phyloP scores from a whole-genome alignment of 176 grass and related monocot genomes.

The Cenchrus purpureus region DNA sequence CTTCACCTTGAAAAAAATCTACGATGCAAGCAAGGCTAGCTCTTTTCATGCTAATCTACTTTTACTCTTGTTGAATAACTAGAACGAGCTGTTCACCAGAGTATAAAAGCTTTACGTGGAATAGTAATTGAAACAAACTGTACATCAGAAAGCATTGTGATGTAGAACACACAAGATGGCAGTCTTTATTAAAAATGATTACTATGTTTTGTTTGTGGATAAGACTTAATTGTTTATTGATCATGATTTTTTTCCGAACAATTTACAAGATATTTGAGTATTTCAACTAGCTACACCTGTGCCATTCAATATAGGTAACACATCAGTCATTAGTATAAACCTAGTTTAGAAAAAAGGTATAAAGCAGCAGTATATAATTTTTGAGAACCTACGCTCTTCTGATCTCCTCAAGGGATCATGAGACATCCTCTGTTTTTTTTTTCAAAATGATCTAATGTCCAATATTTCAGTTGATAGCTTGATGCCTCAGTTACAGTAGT shows the following conservation, averaged over 20 bases:
- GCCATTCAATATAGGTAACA: not conserved
- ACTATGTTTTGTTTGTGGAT: slow-evolving; percentile 1
- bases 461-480: slow-evolving; percentile 12
- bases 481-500: slow-evolving; percentile 4
- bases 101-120: not conserved
- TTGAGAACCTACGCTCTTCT: slow-evolving; percentile 6
- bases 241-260: not conserved
- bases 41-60: not conserved
- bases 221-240: not conserved
- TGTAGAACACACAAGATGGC: not conserved
- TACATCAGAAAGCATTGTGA: not conserved
- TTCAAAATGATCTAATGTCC: not conserved
- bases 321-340: not conserved
- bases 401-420: not conserved
- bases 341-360: not conserved
- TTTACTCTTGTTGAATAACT: not conserved
- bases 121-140: not conserved
- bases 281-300: not conserved
- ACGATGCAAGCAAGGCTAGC: not conserved
- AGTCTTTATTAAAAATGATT: not conserved
- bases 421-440: not conserved
- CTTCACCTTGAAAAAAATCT: not conserved
- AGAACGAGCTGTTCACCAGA: not conserved
- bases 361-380: not conserved
- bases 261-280: not conserved